phyloP scores from a whole-genome alignment of 2,329 filamentous ascomycete genomes.

The Aureobasidium sp. region DNA sequence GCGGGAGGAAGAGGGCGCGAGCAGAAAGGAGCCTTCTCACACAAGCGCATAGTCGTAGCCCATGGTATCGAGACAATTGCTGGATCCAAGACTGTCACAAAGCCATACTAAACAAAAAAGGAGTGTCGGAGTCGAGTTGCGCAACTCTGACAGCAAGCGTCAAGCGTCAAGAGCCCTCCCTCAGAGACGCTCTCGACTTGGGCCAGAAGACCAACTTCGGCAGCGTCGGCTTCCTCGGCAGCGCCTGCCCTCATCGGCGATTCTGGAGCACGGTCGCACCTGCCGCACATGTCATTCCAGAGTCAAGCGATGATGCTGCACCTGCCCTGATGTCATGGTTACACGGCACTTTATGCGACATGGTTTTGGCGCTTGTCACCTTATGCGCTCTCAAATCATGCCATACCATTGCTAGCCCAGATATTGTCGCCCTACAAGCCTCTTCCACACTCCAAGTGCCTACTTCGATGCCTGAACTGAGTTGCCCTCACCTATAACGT shows the following conservation, averaged over 20 bases:
- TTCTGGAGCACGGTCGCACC: not conserved
- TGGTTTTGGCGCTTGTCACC: not conserved
- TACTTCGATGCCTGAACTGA: not conserved
- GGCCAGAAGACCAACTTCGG: not conserved
- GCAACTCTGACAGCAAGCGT: not conserved
- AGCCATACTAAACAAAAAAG: not conserved
- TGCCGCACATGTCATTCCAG: not conserved
- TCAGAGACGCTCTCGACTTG: too few relatives aligned
- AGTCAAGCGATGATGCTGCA: not conserved
- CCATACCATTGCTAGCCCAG: not conserved
- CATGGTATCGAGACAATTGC: slow-evolving; percentile 35
- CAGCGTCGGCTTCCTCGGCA: not conserved
- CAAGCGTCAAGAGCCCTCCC: not conserved
- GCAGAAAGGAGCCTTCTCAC: slow-evolving; percentile 37
- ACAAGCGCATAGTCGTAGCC: slow-evolving; percentile 57
- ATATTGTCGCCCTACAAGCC: not conserved
- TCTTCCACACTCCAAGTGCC: not conserved
- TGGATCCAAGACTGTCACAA: not conserved
- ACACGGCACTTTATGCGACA: not conserved
- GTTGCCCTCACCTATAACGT: not conserved
- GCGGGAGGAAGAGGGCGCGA: slow-evolving; percentile 1
- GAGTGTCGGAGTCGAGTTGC: not conserved
- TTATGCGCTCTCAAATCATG: not conserved
- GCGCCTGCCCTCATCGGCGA: not conserved
- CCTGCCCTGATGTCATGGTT: slow-evolving; percentile 1